These are phyloP conservation scores for Nitzschia inconspicua DNA, from an alignment of 108 stramenopile species.

Conservation along the genomic window DNA sequence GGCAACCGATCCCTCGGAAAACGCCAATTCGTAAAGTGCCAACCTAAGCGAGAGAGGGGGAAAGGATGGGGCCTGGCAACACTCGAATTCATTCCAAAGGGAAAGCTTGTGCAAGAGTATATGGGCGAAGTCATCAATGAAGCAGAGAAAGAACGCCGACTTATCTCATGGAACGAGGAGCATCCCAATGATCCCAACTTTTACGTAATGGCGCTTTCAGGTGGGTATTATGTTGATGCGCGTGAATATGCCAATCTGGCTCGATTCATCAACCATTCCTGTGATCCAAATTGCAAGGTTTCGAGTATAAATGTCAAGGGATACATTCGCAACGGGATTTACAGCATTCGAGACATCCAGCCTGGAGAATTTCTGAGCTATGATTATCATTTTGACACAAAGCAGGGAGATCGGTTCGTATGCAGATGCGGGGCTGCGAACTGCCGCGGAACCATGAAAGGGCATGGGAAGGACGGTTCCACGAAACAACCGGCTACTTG, in stretches of 20 bases:
- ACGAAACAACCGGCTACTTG: slow-evolving; percentile 23
- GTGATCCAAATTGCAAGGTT: slow-evolving; percentile 90
- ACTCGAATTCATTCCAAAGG: slow-evolving; percentile 58
- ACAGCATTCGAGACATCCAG: slow-evolving; percentile 61
- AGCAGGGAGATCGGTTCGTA: slow-evolving; percentile 48
- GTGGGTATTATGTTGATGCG: slow-evolving; percentile 89
- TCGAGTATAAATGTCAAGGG: slow-evolving; percentile 81
- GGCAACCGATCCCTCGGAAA: slow-evolving; percentile 79
- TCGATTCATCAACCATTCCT: slow-evolving; percentile 95
- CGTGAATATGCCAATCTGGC: slow-evolving; percentile 77
- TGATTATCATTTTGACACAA: slow-evolving; percentile 91
- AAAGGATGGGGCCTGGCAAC: slow-evolving; percentile 90
- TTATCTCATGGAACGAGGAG: slow-evolving; percentile 65
- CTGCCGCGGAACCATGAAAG: slow-evolving; percentile 82
- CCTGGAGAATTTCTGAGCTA: slow-evolving; percentile 87
- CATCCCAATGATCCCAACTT: slow-evolving; percentile 92
- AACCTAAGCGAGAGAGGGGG: slow-evolving; percentile 75
- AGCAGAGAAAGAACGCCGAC: slow-evolving; percentile 60
- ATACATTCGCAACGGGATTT: slow-evolving; percentile 80
- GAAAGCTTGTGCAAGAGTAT: slow-evolving; percentile 86
- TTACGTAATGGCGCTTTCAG: slow-evolving; percentile 88
- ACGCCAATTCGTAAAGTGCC: slow-evolving; percentile 56
- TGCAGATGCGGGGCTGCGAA: slow-evolving; percentile 75
- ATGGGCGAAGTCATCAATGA: slow-evolving; percentile 90
- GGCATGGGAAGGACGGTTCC: slow-evolving; percentile 29